Base-by-base conservation (phyloP, 257 asterid genomes). In the Jacaranda copaia region DNA sequence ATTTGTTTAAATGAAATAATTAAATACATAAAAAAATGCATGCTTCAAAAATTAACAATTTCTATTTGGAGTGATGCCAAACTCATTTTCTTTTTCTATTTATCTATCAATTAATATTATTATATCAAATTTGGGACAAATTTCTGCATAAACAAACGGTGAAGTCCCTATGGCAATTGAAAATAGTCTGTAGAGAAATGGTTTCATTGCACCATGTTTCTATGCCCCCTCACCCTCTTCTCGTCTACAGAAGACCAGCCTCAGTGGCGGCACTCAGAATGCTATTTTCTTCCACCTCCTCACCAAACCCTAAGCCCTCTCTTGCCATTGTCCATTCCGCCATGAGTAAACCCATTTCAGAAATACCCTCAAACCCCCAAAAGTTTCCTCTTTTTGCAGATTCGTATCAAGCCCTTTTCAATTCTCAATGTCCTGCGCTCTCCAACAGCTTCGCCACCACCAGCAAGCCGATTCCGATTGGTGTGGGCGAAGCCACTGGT, bases 291-390 rank as follows among this genome's bases (percentile, higher is more conserved):
- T 62, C 88, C 13, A 45, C 76, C 70, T 7, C 77, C 49, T 42
- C 87, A 19, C 42, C 84, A 53, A 87, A 73, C 87, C 87, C 88
- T 75, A 85, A 77, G 46, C 77, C 76, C 20, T 63, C 76, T 60
- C 65, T 74, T 72, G 10, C 81, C 55, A 15, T 39, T 19, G 25
- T 77, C 51, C 68, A 38, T 20, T 57, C 76, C 74, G 20, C 80
- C 77, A 79, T 84, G 87, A 65, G 11, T 0, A 85, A 74, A 39
- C 32, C 88, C 84, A 72, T 74, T 74, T 58, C 85, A 4, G 84
- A 73, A 55, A 15, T 80, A 51, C 80, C 90, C 15, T 32, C 86
- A 52, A 84, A 70, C 9, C 20, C 80, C 59, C 70, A 71, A 32
- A 78, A 12, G 1, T 74, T 84, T 39, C 77, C 83, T 61, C 73